Base-by-base conservation (phyloP, 1,139 yeast genomes). In the Kluyveromyces sp. region DNA sequence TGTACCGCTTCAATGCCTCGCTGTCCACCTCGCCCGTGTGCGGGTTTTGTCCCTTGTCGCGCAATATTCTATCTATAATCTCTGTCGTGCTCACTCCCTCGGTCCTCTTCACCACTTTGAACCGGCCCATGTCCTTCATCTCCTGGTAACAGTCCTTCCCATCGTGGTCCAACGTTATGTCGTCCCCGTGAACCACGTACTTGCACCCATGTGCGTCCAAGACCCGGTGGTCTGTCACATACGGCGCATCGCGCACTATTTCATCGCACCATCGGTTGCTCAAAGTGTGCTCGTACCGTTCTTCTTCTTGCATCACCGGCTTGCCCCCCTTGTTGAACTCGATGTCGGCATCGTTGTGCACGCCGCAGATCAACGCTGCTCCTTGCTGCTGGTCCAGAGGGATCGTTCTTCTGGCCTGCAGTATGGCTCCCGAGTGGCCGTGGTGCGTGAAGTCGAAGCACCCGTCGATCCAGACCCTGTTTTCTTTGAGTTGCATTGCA, bases 401-500 rank as follows among this genome's bases (percentile, higher is more conserved):
- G 28, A 58, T 55, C n/a, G 63, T 58, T 37, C 58, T 53, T 29
- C 63, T 77, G 1, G 98, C 97, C 63, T 92, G 98, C 48, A 87
- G 70, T 78, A 92, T 81, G 28, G 97, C 98, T 25, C 97, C 97
- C 1, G 97, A 95, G 59, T 92, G 98, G 35, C 92, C 98, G 60
- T 92, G 97, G 63, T 92, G 98, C 36, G 95, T 88, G 69, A 92
- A 92, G 64, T 92, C 98, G 68, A 92, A 92, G 61, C 98, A 92
- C 0, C 98, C 98, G 63, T 92, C 98, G 37, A 92, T 80, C 98
- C 97, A 92, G 52, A 89, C 81, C 39, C 73, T 54, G 35, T 53
- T 48, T 15, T 46, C 50, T 25, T 48, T 43, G 41, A 46, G 33
- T 34, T 15, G 21, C 21, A 15, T 15, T 15, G 21, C 21, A 15